A percentile compares a stretch with the other conserved stretches of the same genome.
These are phyloP conservation scores for Biscogniauxia sp. DNA, from an alignment of 2,329 filamentous ascomycete species.

Conservation along the genomic window DNA sequence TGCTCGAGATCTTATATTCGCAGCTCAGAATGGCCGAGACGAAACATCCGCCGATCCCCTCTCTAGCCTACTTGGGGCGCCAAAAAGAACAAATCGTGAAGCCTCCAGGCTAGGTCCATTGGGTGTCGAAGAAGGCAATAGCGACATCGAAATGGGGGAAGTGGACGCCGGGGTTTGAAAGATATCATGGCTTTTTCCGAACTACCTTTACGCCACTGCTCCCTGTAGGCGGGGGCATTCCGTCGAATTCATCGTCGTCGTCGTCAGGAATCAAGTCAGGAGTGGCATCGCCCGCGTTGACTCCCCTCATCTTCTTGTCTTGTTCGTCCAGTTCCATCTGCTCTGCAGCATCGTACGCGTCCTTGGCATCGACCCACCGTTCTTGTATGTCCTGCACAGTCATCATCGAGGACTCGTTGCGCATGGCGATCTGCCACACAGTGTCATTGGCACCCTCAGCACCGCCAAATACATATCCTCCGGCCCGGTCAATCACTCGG, in stretches of 20 bases:
- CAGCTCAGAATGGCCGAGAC: conserved; percentile 51
- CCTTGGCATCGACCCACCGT: conserved; percentile 88
- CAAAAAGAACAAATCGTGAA: conserved; percentile 20
- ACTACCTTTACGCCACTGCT: conserved; percentile 71
- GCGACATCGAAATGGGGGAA: conserved; percentile 34
- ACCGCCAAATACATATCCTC: conserved; percentile 88
- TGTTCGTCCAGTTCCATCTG: conserved; percentile 73
- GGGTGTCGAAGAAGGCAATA: conserved; percentile 46
- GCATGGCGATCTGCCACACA: conserved; percentile 96
- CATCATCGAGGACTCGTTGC: conserved; percentile 69
- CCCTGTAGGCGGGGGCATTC: conserved; percentile 45
- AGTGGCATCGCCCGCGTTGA: conserved; percentile 31
- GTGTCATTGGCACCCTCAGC: conserved; percentile 92
- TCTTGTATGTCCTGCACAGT: conserved; percentile 91
- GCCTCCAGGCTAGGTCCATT: conserved; percentile 36
- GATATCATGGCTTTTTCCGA: conserved; percentile 57
- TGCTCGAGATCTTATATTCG: conserved; percentile 68
- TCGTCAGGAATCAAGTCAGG: conserved; percentile 35
- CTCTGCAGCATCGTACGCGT: conserved; percentile 81
- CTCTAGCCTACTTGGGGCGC: conserved; percentile 39
- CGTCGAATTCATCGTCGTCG: conserved; percentile 46
- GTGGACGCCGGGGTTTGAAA: conserved; percentile 28
- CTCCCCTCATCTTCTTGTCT: conserved; percentile 47
- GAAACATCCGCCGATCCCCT: conserved; percentile 30
- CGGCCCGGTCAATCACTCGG: conserved; percentile 84